A percentile compares a stretch with the other conserved stretches of the same genome.
Evolutionary conservation across 768 basidiomycete species (phyloP).

Genomic region (Tricholoma bakamatsutake): DNA sequence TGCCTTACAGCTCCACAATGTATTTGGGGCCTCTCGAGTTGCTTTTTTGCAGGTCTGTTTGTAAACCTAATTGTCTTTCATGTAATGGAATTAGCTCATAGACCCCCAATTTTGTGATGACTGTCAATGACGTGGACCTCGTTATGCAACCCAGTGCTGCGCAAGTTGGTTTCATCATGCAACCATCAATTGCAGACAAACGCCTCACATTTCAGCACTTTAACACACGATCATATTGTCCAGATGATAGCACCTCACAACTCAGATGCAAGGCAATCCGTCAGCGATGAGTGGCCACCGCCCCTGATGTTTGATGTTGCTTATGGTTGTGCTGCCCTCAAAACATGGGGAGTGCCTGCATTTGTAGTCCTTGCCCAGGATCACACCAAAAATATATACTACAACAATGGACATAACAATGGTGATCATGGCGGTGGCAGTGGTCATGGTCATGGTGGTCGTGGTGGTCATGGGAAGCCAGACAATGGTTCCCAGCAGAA

Average conservation of each 20-base stretch:
- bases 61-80: slow-evolving; percentile 9
- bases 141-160: slow-evolving; percentile 11
- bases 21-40: slow-evolving; percentile 13
- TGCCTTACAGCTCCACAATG: not conserved
- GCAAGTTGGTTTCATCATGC: not conserved
- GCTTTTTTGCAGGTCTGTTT: slow-evolving; percentile 19
- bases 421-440: not conserved
- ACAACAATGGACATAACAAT: slow-evolving; percentile 2
- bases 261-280: slow-evolving; percentile 11
- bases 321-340: slow-evolving; percentile 15
- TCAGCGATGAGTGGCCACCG: slow-evolving; percentile 10
- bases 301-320: slow-evolving; percentile 14
- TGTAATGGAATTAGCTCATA: slow-evolving; percentile 10
- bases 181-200: not conserved
- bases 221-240: slow-evolving; percentile 1
- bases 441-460: not conserved
- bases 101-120: slow-evolving; percentile 16
- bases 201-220: slow-evolving; percentile 6
- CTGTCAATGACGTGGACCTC: slow-evolving; percentile 13
- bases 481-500: slow-evolving; percentile 6
- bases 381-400: slow-evolving; percentile 12
- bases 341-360: slow-evolving; percentile 14
- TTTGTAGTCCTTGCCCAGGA: slow-evolving; percentile 9
- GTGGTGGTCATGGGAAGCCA: not conserved
- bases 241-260: slow-evolving; percentile 10